Evolutionary conservation across 1,139 yeast genomes (phyloP), one percentile per base, ranked within the genome.

Genomic region (Debaryomycetaceae sp.): DNA sequence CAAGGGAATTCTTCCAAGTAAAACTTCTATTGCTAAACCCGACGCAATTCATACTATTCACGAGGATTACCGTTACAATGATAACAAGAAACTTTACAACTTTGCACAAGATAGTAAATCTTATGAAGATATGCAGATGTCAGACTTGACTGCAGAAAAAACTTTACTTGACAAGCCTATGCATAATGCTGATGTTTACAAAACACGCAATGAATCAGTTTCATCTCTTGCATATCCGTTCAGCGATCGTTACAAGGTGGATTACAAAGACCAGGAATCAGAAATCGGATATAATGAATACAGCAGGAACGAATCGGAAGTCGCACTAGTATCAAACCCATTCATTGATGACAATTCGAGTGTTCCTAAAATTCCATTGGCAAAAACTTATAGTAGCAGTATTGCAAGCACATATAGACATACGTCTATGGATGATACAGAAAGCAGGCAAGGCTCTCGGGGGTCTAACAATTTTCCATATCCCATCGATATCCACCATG

Each of bases 1-100:
- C 33, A 31, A 31, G 13, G 33, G 34, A 5, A 17, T 38, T 30
- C 33, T 37, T 13, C 16, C 13, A 11, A 17, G 26, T n/a, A 18
- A 28, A 3, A 37, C 33, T 15, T 28, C 35, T 13, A 34, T 41
- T 13, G n/a, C 33, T 4, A 36, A 35, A 30, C 44, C 47, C n/a
- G 31, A 40, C 5, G 41, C 43, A 6, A 38, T 39, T 14, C 43
- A 39, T 34, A 40, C 34, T 9, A 31, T 34, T 15, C 14, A 32
- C 33, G 14, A 37, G 28, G 33, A 30, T n/a, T 37, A 38, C 19
- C 24, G 31, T 18, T 40, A 50, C 39, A 48, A 51, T 37, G 53
- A 51, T 41, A 49, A 47, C 38, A 41, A 41, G 11, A 49, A 51
- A 38, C 31, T 50, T 9, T 41, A 19, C 42, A 50, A 38, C 40